Conservation (phyloP, 2,329 filamentous ascomycete species). For the Fusarium chuoi region DNA sequence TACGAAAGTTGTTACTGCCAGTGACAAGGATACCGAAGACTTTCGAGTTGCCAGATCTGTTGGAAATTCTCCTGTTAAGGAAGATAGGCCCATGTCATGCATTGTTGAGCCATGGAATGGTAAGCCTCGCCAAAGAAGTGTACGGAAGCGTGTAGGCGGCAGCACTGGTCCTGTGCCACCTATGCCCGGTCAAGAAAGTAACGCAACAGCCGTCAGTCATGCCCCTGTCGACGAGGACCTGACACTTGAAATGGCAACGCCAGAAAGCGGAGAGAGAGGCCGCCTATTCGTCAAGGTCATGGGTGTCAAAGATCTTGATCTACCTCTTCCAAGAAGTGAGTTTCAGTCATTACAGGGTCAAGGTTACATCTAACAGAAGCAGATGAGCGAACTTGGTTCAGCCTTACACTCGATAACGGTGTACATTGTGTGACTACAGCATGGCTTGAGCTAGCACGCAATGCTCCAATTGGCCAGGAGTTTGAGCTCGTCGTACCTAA, state of each 20-base stretch:
- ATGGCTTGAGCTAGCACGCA: slow-evolving; percentile 91
- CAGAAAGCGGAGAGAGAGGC: slow-evolving; percentile 87
- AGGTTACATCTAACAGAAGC: slow-evolving; percentile 39
- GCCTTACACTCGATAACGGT: slow-evolving; percentile 96
- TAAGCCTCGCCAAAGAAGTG: slow-evolving; percentile 73
- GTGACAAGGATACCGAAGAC: slow-evolving; percentile 74
- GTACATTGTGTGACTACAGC: slow-evolving; percentile 97
- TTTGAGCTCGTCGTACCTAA: slow-evolving; percentile 98
- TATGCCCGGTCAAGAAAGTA: slow-evolving; percentile 87
- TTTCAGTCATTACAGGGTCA: slow-evolving; percentile 8
- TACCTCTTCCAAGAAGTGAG: slow-evolving; percentile 90
- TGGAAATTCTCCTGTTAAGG: slow-evolving; percentile 77
- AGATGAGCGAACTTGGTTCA: slow-evolving; percentile 95
- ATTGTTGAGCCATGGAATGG: slow-evolving; percentile 97
- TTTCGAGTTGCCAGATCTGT: slow-evolving; percentile 66
- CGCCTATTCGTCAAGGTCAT: slow-evolving; percentile 98
- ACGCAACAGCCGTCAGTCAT: slow-evolving; percentile 72
- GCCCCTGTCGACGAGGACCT: slow-evolving; percentile 76
- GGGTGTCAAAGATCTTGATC: slow-evolving; percentile 93
- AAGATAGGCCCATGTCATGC: slow-evolving; percentile 88
- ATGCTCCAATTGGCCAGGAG: slow-evolving; percentile 95
- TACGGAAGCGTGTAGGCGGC: slow-evolving; percentile 61
- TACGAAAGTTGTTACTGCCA: slow-evolving; percentile 96
- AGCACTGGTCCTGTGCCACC: slow-evolving; percentile 78
- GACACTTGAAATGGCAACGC: slow-evolving; percentile 65